Evolutionary conservation across 2,329 filamentous ascomycete species (phyloP), one percentile per base, ranked within the genome.

Genomic region (Fusarium sp.): DNA sequence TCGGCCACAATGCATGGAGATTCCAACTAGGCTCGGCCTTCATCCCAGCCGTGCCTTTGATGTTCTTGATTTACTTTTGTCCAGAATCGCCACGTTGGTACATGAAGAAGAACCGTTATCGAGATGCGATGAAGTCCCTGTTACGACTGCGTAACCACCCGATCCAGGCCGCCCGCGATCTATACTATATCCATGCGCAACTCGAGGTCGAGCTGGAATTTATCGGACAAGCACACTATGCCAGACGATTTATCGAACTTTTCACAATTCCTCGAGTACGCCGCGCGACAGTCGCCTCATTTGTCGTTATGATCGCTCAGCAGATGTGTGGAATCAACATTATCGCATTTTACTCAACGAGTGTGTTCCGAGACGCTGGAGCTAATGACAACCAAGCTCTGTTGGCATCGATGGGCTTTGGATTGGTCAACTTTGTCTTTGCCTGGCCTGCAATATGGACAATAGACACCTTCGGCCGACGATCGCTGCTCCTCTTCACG

Each of bases 301-400:
- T 89, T 67, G 88, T 88, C 2, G 91, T 95, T 69, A 96, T 96
- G 93, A 88, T 91, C 71, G 88, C 88, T 1, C 90, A 91, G 76
- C 89, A 91, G 76, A 89, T 91, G 85, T 91, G 88, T 70, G 85
- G 79, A 50, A 85, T 91, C 76, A 92, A 92, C 74, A 91, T 93
- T 57, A 90, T 93, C 55, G 89, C 90, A 1, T 93, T 93, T 76
- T 93, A 94, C 77, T 90, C 87, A 1, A 89, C 88, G 0, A 89
- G 88, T 7, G 81, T 89, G 17, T 89, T 89, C 71, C 71, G 76
- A 31, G 76, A 89, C 2, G 85, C 89, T 4, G 88, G 88, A 6
- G 86, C 87, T 35, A 77, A 61, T 40, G 76, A 82, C 2, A 85
- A 84, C 45, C 79, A 85, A 33, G 88, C 91, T 69, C 81, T 89